A percentile compares a stretch with the other conserved stretches of the same genome.
These are phyloP conservation scores for Brasilioporus rufonigricans DNA, from an alignment of 768 basidiomycete genomes.

Conservation along the genomic window DNA sequence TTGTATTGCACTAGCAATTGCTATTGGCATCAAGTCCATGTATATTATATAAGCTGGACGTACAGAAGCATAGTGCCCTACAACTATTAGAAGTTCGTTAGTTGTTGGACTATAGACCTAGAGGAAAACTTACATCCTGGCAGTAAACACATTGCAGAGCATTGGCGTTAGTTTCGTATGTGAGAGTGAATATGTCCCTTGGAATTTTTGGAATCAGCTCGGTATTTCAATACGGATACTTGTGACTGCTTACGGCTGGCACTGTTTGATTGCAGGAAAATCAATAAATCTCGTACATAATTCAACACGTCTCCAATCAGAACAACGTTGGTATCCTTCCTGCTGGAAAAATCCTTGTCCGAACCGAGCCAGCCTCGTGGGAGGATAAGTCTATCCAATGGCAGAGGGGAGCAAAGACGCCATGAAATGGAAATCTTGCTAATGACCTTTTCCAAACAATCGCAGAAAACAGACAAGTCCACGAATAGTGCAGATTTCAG, in stretches of 20 bases:
- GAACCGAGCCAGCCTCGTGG: slow-evolving; percentile 51
- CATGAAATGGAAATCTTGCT: slow-evolving; percentile 38
- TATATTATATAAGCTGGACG: slow-evolving; percentile 15
- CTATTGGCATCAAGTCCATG: not conserved
- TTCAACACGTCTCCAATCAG: slow-evolving; percentile 32
- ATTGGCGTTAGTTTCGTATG: slow-evolving; percentile 12
- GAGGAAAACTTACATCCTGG: slow-evolving; percentile 42
- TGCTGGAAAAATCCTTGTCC: slow-evolving; percentile 11
- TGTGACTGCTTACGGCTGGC: slow-evolving; percentile 23
- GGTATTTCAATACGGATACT: not conserved
- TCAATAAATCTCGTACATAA: slow-evolving; percentile 26
- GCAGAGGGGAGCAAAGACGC: slow-evolving; percentile 14
- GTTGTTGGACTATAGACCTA: not conserved
- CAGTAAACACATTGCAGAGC: slow-evolving; percentile 39
- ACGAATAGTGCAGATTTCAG: slow-evolving; percentile 36
- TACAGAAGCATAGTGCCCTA: slow-evolving; percentile 46
- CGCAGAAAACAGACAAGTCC: slow-evolving; percentile 52
- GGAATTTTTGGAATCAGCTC: not conserved
- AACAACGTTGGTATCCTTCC: slow-evolving; percentile 32
- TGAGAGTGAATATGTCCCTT: slow-evolving; percentile 5
- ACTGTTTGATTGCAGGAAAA: slow-evolving; percentile 27
- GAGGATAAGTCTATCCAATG: slow-evolving; percentile 47
- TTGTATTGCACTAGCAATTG: slow-evolving; percentile 31
- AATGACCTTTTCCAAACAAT: slow-evolving; percentile 49
- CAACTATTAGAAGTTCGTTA: slow-evolving; percentile 35